phyloP scores from a whole-genome alignment of 805 yeast genomes.

The Saturnispora diversa region DNA sequence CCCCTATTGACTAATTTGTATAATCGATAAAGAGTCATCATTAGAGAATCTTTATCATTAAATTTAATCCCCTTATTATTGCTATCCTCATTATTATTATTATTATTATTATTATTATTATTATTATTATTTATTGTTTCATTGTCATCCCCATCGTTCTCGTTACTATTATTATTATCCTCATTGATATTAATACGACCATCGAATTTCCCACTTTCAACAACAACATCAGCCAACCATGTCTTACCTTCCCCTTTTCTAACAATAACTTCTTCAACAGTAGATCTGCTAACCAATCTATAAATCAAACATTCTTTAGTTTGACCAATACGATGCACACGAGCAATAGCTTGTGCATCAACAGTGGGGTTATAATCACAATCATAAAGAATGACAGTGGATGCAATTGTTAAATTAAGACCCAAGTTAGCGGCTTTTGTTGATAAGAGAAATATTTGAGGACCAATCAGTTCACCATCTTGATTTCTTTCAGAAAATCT shows the following conservation, averaged over 20 bases:
- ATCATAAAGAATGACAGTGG: constrained; percentile 82
- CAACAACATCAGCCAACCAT: constrained; percentile 66
- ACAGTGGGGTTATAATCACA: constrained; percentile 98
- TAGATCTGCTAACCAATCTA: constrained; percentile 66
- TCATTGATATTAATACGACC: constrained; percentile 15
- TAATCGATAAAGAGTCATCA: constrained; percentile 8
- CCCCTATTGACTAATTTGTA: constrained; percentile 13
- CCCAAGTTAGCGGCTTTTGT: constrained; percentile 97
- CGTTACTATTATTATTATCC: too few relatives aligned
- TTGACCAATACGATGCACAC: constrained; percentile 93
- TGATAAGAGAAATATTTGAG: constrained; percentile 61
- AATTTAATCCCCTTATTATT: background rate
- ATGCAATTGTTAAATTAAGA: constrained; percentile 77
- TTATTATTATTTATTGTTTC: background rate
- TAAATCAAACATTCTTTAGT: constrained; percentile 72
- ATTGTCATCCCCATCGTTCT: background rate
- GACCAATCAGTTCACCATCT: constrained; percentile 19
- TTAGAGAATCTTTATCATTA: constrained; percentile 5
- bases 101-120: too few relatives aligned
- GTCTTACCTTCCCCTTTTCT: constrained; percentile 76
- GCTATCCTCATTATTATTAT: constrained; percentile 6
- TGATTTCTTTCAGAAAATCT: constrained; percentile 33
- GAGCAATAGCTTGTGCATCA: constrained; percentile 91
- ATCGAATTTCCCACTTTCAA: constrained; percentile 54
- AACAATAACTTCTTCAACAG: constrained; percentile 77